Evolutionary conservation across 352 stramenopile genomes (phyloP).

Genomic region (Phytophthora cryptogea): DNA sequence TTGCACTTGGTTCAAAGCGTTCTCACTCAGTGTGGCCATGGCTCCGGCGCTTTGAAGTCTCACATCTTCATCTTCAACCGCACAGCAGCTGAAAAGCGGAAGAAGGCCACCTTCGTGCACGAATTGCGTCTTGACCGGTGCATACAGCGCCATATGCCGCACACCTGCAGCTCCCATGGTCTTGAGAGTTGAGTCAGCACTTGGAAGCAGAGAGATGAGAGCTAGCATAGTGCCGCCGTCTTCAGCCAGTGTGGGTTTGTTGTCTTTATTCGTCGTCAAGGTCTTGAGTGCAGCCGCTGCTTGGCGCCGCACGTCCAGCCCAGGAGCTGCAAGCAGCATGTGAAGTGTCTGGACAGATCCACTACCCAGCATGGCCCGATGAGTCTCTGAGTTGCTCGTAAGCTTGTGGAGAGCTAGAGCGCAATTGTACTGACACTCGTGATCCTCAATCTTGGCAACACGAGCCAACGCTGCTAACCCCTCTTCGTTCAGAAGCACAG

Average conservation of each 20-base stretch:
- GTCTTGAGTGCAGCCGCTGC: conserved; percentile 92
- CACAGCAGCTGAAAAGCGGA: conserved; percentile 68
- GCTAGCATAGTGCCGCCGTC: conserved; percentile 81
- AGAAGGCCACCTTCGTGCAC: conserved; percentile 69
- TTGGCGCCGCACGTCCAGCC: conserved; percentile 85
- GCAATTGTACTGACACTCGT: conserved; percentile 92
- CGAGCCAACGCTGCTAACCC: conserved; percentile 86
- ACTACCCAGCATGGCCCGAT: conserved; percentile 69
- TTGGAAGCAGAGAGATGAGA: conserved; percentile 84
- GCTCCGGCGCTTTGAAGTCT: conserved; percentile 88
- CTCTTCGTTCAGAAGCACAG: conserved; percentile 74
- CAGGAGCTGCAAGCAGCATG: conserved; percentile 68
- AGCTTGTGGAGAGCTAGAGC: conserved; percentile 92
- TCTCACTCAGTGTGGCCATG: conserved; percentile 93
- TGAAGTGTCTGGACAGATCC: conserved; percentile 70
- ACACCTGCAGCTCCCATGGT: conserved; percentile 88
- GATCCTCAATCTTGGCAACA: conserved; percentile 89
- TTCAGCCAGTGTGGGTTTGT: conserved; percentile 89
- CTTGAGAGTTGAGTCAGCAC: conserved; percentile 78
- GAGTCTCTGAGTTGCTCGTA: conserved; percentile 65
- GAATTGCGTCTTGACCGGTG: conserved; percentile 68
- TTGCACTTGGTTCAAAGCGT: conserved; percentile 89
- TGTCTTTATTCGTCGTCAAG: conserved; percentile 89
- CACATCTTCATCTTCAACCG: conserved; percentile 75
- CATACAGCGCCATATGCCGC: conserved; percentile 88